Conservation (phyloP, 2,329 filamentous ascomycete species). For the Trichoderma cornu-damae region DNA sequence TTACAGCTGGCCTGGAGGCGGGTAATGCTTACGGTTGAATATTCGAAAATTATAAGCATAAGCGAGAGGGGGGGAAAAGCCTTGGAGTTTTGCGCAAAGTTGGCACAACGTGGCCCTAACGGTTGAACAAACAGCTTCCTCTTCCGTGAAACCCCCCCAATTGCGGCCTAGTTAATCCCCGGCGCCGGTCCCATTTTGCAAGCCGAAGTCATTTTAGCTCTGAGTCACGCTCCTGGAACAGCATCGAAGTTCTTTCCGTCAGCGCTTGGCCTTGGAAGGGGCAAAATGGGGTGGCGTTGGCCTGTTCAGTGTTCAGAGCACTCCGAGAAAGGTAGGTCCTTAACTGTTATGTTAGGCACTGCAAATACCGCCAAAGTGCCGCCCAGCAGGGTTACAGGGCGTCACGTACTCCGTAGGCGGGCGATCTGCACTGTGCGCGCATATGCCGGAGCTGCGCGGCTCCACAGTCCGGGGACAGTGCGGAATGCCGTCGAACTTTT, state of each 20-base stretch:
- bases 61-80: background rate
- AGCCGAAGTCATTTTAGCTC: constrained; percentile 3
- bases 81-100: background rate
- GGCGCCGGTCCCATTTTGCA: background rate
- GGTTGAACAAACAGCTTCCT: background rate
- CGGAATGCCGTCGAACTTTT: background rate
- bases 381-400: background rate
- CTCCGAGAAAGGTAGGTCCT: constrained; percentile 10
- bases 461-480: constrained; percentile 22
- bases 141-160: background rate
- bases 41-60: background rate
- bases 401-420: background rate
- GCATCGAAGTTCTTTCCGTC: constrained; percentile 6
- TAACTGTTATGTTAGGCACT: no score
- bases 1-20: background rate
- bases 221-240: constrained; percentile 14
- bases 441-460: background rate
- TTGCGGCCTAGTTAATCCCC: background rate
- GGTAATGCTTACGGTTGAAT: background rate
- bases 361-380: background rate
- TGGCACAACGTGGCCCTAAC: background rate
- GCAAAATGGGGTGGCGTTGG: constrained; percentile 13
- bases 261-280: constrained; percentile 7
- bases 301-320: background rate
- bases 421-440: background rate